Evolutionary conservation across 805 yeast species (phyloP), one percentile per base, ranked within the genome.

Genomic region (Kazachstania bromeliacearum): DNA sequence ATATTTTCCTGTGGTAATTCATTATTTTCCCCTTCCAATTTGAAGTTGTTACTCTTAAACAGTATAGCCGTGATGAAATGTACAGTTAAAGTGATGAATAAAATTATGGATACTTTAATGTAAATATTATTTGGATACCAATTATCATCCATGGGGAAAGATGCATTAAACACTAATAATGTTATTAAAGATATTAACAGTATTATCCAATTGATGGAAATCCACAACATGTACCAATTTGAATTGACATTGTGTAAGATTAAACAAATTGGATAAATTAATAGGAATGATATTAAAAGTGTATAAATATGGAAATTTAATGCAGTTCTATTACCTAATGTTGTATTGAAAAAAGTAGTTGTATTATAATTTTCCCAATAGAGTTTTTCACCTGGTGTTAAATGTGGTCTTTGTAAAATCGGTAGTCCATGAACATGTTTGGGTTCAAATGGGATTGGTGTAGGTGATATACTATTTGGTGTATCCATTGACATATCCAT

Each of bases 341-440:
- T 69, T 9, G 72, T 51, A 6, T 73, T 76, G 60, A 84, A 76
- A 55, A 70, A 87, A 3, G 85, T 77, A 2, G 89, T 79, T 10
- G 94, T 75, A 51, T 82, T 76, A 59, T 87, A 88, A 18, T 59
- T 54, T 33, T 75, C 77, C 96, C 96, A 88, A 58, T 71, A 88
- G 19, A 68, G 54, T 37, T 75, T 63, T 57, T 87, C 95, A 31
- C 76, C 81, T 0, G 88, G 79, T 13, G 77, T 68, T 33, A 88
- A 67, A 14, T 73, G 51, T 2, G 82, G 79, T 20, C 46, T 42
- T 40, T 70, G 54, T 31, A 87, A 64, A 29, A 88, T 83, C 1
- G 94, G 88, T 44, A 73, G 50, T 0, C 94, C 94, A 51, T 85
- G 95, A 33, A 59, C 53, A 50, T 75, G 68, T 22, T 46, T 53